These are phyloP conservation scores for Fusarium luffae DNA, from an alignment of 2,329 filamentous ascomycete species.

Conservation along the genomic window DNA sequence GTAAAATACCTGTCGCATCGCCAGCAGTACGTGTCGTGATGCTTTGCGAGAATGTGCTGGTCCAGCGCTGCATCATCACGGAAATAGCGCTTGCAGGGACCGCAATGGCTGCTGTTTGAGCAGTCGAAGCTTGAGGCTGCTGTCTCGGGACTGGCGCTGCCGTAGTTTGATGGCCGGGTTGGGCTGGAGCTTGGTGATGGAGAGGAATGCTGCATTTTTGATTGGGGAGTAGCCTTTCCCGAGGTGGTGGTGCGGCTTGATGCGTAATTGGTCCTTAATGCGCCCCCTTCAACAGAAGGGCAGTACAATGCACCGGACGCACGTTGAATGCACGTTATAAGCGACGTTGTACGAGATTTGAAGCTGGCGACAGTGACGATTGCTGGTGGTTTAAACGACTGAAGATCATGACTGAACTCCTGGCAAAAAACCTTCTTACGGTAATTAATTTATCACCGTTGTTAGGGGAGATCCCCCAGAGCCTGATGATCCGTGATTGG, in stretches of 20 bases:
- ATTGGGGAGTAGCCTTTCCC: neutral
- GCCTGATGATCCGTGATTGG: neutral
- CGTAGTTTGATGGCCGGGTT: neutral
- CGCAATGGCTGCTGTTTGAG: neutral
- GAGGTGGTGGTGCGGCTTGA: neutral
- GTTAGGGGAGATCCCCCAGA: slow-evolving; percentile 4
- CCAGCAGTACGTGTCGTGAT: slow-evolving; percentile 12
- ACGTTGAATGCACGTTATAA: neutral
- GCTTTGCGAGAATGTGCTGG: slow-evolving; percentile 6
- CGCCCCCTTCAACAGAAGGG: neutral
- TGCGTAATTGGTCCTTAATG: neutral
- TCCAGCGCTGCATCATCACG: neutral
- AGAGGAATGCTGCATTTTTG: slow-evolving; percentile 5
- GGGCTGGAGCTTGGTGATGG: neutral
- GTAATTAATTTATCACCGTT: slow-evolving; percentile 7
- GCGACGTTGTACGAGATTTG: neutral
- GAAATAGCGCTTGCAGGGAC: slow-evolving; percentile 3
- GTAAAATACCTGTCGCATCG: slow-evolving; percentile 17
- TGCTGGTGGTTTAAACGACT: neutral
- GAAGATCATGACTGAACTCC: neutral
- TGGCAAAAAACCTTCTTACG: neutral
- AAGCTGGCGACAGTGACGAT: neutral
- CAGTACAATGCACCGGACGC: neutral
- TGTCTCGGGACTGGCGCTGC: neutral
- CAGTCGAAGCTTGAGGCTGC: neutral